A percentile compares a stretch with the other conserved stretches of the same genome.
phyloP scores from a whole-genome alignment of 768 basidiomycete genomes.

The Pisolithus albus region DNA sequence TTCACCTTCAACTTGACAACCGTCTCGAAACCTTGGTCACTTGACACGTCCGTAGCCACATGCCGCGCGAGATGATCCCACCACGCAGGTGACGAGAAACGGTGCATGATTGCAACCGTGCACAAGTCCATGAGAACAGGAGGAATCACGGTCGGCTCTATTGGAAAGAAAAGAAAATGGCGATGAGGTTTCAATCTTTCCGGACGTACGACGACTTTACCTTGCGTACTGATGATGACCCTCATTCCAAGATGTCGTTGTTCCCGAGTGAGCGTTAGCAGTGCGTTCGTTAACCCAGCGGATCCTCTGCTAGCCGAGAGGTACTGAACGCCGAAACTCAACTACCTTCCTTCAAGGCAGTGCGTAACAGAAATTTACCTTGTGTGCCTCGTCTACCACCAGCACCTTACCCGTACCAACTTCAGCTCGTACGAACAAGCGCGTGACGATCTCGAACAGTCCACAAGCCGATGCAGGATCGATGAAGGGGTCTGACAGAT shows the following conservation, averaged over 20 bases:
- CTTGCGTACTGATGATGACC: constrained; percentile 70
- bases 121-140: constrained; percentile 62
- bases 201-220: constrained; percentile 19
- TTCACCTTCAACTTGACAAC: constrained; percentile 59
- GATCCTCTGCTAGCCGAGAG: constrained; percentile 40
- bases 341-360: constrained; percentile 24
- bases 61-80: constrained; percentile 64
- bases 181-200: too few relatives aligned
- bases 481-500: constrained; percentile 68
- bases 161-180: neutral
- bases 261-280: constrained; percentile 58
- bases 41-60: constrained; percentile 56
- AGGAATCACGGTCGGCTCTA: constrained; percentile 70
- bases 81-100: constrained; percentile 74
- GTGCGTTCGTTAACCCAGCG: constrained; percentile 51
- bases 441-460: constrained; percentile 61
- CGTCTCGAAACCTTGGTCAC: constrained; percentile 54
- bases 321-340: constrained; percentile 26
- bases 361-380: constrained; percentile 27
- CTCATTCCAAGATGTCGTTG: constrained; percentile 69
- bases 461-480: constrained; percentile 61
- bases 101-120: constrained; percentile 54
- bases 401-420: constrained; percentile 60
- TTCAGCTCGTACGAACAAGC: constrained; percentile 56
- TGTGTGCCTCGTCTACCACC: constrained; percentile 72